phyloP scores from a whole-genome alignment of 2,329 filamentous ascomycete species.

The Didymella sp. region DNA sequence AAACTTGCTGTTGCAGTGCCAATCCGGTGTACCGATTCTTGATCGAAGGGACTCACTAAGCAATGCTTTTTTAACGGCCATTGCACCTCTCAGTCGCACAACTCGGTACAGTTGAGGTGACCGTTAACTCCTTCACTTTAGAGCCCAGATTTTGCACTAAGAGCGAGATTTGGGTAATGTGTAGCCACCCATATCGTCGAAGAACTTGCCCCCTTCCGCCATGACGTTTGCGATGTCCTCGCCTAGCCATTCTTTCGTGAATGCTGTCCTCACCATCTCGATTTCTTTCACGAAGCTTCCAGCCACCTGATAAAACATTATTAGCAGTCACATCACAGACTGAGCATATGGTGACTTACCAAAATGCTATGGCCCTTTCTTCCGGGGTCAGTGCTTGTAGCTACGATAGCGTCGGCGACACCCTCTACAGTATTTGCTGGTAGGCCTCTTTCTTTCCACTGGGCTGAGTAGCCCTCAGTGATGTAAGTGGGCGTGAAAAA shows the following conservation, averaged over 20 bases:
- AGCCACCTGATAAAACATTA: slow-evolving; percentile 30
- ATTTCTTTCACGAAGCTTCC: slow-evolving; percentile 41
- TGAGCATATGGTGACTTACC: slow-evolving; percentile 24
- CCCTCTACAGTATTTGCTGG: slow-evolving; percentile 53
- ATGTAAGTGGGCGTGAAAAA: slow-evolving; percentile 58
- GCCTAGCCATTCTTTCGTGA: slow-evolving; percentile 45
- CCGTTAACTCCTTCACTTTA: no score
- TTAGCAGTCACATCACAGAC: neutral
- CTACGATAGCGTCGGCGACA: slow-evolving; percentile 53
- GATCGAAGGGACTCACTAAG: no score
- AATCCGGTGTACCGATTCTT: no score
- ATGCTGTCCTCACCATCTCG: slow-evolving; percentile 33
- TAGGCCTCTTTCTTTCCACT: slow-evolving; percentile 51
- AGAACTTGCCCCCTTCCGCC: slow-evolving; percentile 44
- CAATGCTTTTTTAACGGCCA: no score
- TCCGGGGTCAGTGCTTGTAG: slow-evolving; percentile 45
- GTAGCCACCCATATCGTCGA: slow-evolving; percentile 47
- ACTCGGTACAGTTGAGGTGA: no score
- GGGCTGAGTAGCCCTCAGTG: slow-evolving; percentile 48
- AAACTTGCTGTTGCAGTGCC: no score
- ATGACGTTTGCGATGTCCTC: slow-evolving; percentile 44
- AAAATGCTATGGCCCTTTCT: slow-evolving; percentile 41
- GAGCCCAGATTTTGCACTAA: no score
- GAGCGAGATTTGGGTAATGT: slow-evolving; percentile 39
- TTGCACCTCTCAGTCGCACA: no score